Percentiles rank a stretch among this genome's conserved stretches.
Evolutionary conservation across 1,139 yeast species (phyloP).

Genomic region (Debaryomycetaceae sp.): DNA sequence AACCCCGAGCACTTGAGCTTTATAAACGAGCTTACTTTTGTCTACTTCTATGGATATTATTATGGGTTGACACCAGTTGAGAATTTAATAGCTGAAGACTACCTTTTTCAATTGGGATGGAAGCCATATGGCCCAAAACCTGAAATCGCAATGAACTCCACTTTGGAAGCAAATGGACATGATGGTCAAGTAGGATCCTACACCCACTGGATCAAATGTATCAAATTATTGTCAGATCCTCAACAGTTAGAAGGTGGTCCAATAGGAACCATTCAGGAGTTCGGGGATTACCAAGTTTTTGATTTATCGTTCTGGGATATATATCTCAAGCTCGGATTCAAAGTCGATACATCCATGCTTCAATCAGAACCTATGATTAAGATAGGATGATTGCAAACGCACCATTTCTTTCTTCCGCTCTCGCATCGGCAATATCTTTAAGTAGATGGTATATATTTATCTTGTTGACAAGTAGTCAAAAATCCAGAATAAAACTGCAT

Average conservation of each 20-base stretch:
- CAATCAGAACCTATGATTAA: slow-evolving; percentile 27
- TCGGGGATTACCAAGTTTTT: slow-evolving; percentile 44
- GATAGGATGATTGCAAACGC: slow-evolving; percentile 1
- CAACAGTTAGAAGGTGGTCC: slow-evolving; percentile 11
- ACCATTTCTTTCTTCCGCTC: not conserved
- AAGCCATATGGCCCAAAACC: slow-evolving; percentile 31
- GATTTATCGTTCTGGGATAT: slow-evolving; percentile 45
- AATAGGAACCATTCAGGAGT: slow-evolving; percentile 16
- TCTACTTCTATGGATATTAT: slow-evolving; percentile 58
- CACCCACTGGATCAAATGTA: slow-evolving; percentile 38
- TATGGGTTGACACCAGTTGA: slow-evolving; percentile 54
- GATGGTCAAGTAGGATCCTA: slow-evolving; percentile 10
- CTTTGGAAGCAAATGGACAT: slow-evolving; percentile 2
- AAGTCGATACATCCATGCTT: slow-evolving; percentile 29
- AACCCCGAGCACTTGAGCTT: slow-evolving; percentile 17
- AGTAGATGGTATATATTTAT: not conserved
- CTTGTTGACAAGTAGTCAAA: not conserved
- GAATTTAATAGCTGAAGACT: slow-evolving; percentile 42
- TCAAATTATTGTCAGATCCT: slow-evolving; percentile 17
- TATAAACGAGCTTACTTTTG: slow-evolving; percentile 39
- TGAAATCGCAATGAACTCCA: slow-evolving; percentile 1
- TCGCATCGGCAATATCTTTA: not conserved
- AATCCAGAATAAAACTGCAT: not conserved
- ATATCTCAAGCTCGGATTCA: slow-evolving; percentile 36
- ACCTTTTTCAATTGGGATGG: slow-evolving; percentile 43